A percentile compares a stretch with the other conserved stretches of the same genome.
These are phyloP conservation scores for Gyromitra esculenta DNA, from an alignment of 2,329 filamentous ascomycete genomes.

Conservation along the genomic window DNA sequence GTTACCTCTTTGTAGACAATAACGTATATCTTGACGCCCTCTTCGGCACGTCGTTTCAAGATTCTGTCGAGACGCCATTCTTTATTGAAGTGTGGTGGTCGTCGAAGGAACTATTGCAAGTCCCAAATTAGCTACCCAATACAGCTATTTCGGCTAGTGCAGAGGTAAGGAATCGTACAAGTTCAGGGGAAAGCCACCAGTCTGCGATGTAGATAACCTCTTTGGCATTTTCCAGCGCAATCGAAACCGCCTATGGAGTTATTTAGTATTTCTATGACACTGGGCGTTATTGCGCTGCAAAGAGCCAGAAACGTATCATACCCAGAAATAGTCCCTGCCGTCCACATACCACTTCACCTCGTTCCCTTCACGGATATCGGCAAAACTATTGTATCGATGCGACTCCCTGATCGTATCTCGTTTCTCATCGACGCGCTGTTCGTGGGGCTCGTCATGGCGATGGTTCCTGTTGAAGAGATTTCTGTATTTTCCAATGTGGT, in stretches of 20 bases:
- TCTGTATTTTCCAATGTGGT: constrained; percentile 71
- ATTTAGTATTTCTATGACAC: not conserved
- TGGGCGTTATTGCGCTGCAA: not conserved
- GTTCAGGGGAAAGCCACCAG: constrained; percentile 94
- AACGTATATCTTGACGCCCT: constrained; percentile 92
- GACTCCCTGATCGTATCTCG: constrained; percentile 74
- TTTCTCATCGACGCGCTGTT: constrained; percentile 83
- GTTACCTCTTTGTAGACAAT: constrained; percentile 84
- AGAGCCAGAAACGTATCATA: constrained; percentile 28
- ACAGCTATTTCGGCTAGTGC: not conserved
- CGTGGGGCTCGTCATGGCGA: constrained; percentile 92
- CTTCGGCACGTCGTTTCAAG: constrained; percentile 87
- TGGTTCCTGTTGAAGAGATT: constrained; percentile 85
- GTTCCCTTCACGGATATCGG: constrained; percentile 85
- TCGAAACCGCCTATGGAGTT: constrained; percentile 72
- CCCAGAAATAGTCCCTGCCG: constrained; percentile 91
- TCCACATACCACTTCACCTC: constrained; percentile 97
- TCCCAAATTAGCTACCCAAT: not conserved
- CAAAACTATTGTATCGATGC: constrained; percentile 89
- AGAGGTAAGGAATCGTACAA: constrained; percentile 60
- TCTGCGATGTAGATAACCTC: constrained; percentile 96
- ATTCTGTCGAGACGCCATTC: constrained; percentile 87
- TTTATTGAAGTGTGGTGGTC: constrained; percentile 82
- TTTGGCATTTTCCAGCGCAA: constrained; percentile 85
- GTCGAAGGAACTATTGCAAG: constrained; percentile 71